A percentile compares a stretch with the other conserved stretches of the same genome.
Conservation (phyloP, 306 rosid species). For the Prunus mira region DNA sequence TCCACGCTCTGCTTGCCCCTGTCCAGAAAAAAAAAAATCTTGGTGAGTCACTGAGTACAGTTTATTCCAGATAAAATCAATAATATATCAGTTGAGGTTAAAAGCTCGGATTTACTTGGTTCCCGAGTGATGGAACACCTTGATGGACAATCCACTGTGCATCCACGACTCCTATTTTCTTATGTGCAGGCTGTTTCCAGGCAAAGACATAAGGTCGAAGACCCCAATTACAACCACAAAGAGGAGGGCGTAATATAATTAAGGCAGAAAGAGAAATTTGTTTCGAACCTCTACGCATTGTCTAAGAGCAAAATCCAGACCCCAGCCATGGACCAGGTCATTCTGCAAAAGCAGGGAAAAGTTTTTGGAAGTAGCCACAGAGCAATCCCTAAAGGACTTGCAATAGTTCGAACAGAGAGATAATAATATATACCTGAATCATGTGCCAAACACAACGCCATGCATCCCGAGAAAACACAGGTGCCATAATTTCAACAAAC, state of each 20-base stretch:
- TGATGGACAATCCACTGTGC: constrained; percentile 86
- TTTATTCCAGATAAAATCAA: constrained; percentile 7
- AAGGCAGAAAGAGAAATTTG: background rate
- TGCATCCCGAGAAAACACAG: constrained; percentile 82
- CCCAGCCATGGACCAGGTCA: constrained; percentile 97
- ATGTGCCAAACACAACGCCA: constrained; percentile 97
- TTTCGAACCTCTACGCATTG: constrained; percentile 64
- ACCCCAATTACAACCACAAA: background rate
- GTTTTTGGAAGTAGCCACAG: constrained; percentile 2
- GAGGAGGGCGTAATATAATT: background rate
- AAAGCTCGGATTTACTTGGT: constrained; percentile 51
- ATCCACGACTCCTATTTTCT: constrained; percentile 91
- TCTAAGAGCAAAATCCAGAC: constrained; percentile 84
- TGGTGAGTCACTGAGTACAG: background rate
- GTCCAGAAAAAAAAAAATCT: constrained; percentile 13
- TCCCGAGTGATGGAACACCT: constrained; percentile 80
- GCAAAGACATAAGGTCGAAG: constrained; percentile 6
- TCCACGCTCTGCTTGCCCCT: constrained; percentile 63
- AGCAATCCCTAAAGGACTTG: constrained; percentile 1
- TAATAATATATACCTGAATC: constrained; percentile 63
- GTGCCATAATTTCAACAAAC: constrained; percentile 96
- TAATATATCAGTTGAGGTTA: background rate
- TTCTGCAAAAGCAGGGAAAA: constrained; percentile 39
- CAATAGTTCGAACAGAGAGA: background rate
- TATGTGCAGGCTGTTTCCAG: constrained; percentile 60